Evolutionary conservation across 768 basidiomycete species (phyloP), one percentile per base, ranked within the genome.

Genomic region (Amanita exitialis): DNA sequence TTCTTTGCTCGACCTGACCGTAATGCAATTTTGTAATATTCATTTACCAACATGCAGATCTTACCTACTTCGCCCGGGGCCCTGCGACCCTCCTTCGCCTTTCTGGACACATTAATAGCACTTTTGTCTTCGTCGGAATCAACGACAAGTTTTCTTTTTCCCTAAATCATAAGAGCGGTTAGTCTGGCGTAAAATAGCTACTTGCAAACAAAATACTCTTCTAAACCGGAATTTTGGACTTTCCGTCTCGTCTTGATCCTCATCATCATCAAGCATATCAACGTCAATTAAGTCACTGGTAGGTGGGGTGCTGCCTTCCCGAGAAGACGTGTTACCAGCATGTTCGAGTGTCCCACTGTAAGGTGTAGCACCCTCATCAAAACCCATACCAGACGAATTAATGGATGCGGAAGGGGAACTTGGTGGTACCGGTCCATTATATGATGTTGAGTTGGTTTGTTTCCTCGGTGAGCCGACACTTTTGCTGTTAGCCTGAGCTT

Each of bases 281-380:
- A 90, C 75, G 56, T 90, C 86, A 51, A 89, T 77, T 25, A 78
- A 72, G 55, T 90, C 86, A 56, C 86, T 90, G 2, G 86, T 86
- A 0, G 86, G 86, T 23, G 88, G 87, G 2, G 85, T 86, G 55
- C 72, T 83, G 46, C 69, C 46, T 28, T 47, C 71, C 16, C 67
- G 68, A 20, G 78, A 78, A 39, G 79, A 83, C 15, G 72, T 32
- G 42, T 10, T 32, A 8, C 30, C 34, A 15, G 34, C 16, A 36
- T 70, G 70, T 53, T 64, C 66, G 9, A 18, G 42, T 13, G 35
- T 51, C 18, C 28, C 37, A 25, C 49, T 54, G 9, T 45, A 52
- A 37, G 52, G 41, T 18, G 41, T 34, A 21, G 36, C 15, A 16
- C 38, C 47, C 44, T 48, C 51, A 15, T 54, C 52, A 27, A 28